phyloP scores from a whole-genome alignment of 129 eudicot species.

The Flaveria sonorensis region DNA sequence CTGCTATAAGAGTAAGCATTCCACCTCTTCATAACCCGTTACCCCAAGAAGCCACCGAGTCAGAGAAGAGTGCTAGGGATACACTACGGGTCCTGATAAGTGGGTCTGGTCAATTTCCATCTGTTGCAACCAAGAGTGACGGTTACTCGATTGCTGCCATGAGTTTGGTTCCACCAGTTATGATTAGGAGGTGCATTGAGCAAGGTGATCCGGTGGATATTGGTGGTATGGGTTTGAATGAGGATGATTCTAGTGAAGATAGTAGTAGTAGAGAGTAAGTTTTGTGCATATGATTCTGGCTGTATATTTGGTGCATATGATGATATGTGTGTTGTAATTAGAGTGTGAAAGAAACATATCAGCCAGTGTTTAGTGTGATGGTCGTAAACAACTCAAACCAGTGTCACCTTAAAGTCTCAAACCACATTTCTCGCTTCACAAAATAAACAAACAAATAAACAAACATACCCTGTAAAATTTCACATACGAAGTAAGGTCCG shows the following conservation, averaged over 20 bases:
- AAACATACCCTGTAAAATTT: too few species aligned
- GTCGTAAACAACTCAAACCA: too few species aligned
- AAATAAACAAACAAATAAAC: too few species aligned
- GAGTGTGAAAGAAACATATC: too few species aligned
- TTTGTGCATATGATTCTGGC: background rate
- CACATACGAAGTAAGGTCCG: too few species aligned
- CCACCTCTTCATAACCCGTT: conserved; percentile 33
- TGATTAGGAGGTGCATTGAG: conserved; percentile 35
- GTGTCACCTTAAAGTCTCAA: too few species aligned
- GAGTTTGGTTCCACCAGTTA: conserved; percentile 40
- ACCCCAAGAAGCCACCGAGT: conserved; percentile 45
- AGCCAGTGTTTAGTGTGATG: too few species aligned
- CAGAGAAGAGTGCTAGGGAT: conserved; percentile 77
- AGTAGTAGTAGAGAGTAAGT: background rate
- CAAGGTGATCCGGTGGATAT: background rate
- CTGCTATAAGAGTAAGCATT: conserved; percentile 46
- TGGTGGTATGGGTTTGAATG: background rate
- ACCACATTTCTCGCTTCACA: too few species aligned
- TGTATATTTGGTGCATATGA: background rate
- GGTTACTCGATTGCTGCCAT: conserved; percentile 46
- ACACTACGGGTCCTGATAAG: conserved; percentile 55
- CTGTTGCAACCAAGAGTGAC: conserved; percentile 36
- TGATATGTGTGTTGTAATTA: too few species aligned
- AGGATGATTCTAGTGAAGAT: conserved; percentile 8
- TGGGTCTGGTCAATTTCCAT: conserved; percentile 54